A percentile compares a stretch with the other conserved stretches of the same genome.
Evolutionary conservation across 2,329 filamentous ascomycete species (phyloP).

Genomic region (Cylindrodendrum hubeiense): DNA sequence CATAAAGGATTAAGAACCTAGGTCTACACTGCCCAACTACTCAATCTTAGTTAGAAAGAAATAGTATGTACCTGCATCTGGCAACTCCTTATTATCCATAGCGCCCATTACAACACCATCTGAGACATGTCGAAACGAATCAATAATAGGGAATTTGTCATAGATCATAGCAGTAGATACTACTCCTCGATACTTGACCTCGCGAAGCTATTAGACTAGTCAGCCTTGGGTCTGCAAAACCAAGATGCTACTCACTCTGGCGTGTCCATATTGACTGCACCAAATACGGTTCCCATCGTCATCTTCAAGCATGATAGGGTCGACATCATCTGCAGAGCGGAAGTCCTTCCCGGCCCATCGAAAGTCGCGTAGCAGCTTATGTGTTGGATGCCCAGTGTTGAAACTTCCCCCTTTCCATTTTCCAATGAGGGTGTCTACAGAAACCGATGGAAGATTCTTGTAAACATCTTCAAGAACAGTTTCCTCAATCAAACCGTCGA

Average conservation of each 20-base stretch:
- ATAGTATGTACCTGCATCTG: slow-evolving; percentile 23
- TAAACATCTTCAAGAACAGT: background rate
- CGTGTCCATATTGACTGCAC: background rate
- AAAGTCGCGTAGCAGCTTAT: slow-evolving; percentile 13
- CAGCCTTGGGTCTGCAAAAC: background rate
- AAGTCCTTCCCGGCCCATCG: slow-evolving; percentile 50
- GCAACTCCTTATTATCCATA: slow-evolving; percentile 40
- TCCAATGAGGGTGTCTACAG: background rate
- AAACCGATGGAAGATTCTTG: background rate
- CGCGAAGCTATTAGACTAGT: background rate
- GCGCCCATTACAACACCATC: slow-evolving; percentile 43
- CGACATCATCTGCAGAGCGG: slow-evolving; percentile 44
- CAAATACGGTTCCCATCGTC: slow-evolving; percentile 39
- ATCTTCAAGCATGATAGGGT: slow-evolving; percentile 43
- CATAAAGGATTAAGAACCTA: too few species aligned
- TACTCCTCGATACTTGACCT: background rate
- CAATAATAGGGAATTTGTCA: slow-evolving; percentile 46
- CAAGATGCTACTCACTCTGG: background rate
- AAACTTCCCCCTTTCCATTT: slow-evolving; percentile 9
- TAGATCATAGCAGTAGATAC: background rate
- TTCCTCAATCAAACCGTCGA: background rate
- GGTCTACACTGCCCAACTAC: too few species aligned
- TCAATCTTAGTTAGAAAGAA: background rate
- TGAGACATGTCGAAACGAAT: slow-evolving; percentile 45
- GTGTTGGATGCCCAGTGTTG: slow-evolving; percentile 5